Conservation (phyloP, 768 basidiomycete species). For the Trametes punicea region DNA sequence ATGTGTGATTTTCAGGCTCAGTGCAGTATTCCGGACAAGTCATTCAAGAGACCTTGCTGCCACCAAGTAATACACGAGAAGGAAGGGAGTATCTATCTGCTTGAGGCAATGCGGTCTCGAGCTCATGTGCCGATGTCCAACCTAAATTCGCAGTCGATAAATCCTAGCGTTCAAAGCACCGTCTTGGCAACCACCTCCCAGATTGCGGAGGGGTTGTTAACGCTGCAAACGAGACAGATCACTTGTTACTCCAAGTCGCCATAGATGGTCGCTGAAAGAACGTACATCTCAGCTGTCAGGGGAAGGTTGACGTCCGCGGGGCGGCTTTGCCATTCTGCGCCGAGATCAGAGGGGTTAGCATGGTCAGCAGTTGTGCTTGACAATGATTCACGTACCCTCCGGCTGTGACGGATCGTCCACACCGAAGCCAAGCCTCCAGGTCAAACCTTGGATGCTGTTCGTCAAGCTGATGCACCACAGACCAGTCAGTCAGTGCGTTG, state of each 20-base stretch:
- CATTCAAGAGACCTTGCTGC: too few relatives aligned
- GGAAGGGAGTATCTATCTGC: too few relatives aligned
- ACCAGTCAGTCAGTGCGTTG: background rate
- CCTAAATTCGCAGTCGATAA: background rate
- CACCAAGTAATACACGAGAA: too few relatives aligned
- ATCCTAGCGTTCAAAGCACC: conserved; percentile 13
- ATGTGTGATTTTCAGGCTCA: too few relatives aligned
- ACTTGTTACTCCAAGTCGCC: background rate
- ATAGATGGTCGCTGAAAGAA: background rate
- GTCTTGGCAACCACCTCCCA: conserved; percentile 47
- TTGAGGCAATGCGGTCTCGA: too few relatives aligned
- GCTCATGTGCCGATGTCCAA: too few relatives aligned
- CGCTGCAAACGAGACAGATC: conserved; percentile 33
- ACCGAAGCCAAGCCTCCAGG: conserved; percentile 63
- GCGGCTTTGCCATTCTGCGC: conserved; percentile 56
- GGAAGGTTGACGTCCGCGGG: conserved; percentile 51
- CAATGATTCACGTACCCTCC: conserved; percentile 42
- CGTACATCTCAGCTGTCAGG: conserved; percentile 48
- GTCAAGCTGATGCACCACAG: conserved; percentile 36
- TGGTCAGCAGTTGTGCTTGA: background rate
- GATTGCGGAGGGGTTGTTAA: conserved; percentile 53
- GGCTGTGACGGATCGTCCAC: conserved; percentile 48
- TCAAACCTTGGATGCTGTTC: conserved; percentile 58
- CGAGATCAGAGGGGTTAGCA: conserved; percentile 1
- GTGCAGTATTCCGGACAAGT: too few relatives aligned